These are phyloP conservation scores for Herpetomonas samuelpessoai DNA, from an alignment of 208 protist species.

Conservation along the genomic window DNA sequence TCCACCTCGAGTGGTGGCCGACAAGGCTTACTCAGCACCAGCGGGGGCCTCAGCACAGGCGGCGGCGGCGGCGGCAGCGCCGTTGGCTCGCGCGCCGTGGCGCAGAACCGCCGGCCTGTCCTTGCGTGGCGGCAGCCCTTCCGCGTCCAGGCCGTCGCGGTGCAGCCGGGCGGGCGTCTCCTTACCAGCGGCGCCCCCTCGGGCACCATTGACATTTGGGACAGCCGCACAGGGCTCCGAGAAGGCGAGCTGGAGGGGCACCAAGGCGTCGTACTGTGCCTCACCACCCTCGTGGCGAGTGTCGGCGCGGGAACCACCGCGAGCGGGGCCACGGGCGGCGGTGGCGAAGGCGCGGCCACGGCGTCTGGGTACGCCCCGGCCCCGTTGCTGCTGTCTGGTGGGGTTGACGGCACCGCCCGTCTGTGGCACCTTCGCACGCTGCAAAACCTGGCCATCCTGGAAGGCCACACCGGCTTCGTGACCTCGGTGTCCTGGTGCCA, in stretches of 20 bases:
- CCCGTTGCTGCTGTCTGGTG: conserved; percentile 27
- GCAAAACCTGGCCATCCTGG: conserved; percentile 31
- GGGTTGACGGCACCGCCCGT: conserved; percentile 36
- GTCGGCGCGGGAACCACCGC: not conserved
- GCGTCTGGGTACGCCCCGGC: conserved; percentile 1
- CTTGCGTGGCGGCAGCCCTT: conserved; percentile 27
- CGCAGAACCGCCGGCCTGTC: conserved; percentile 27
- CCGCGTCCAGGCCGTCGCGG: conserved; percentile 28
- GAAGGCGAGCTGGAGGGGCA: conserved; percentile 33
- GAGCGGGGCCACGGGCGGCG: not conserved
- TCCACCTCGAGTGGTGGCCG: too few relatives aligned
- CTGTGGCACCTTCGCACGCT: conserved; percentile 42
- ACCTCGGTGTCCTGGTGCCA: conserved; percentile 4
- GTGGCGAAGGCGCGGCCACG: not conserved
- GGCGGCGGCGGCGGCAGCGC: not conserved
- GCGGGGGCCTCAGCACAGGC: too few relatives aligned
- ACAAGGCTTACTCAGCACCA: too few relatives aligned
- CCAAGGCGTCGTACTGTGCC: conserved; percentile 28
- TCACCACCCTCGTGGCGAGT: conserved; percentile 12
- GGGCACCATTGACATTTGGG: conserved; percentile 39
- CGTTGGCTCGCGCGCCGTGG: not conserved
- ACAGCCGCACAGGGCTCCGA: conserved; percentile 33
- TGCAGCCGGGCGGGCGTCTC: conserved; percentile 27
- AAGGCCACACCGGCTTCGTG: conserved; percentile 39
- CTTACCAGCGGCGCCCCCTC: conserved; percentile 29